Base-by-base conservation (phyloP, 352 stramenopile genomes). In the Aphanomyces stellatus region DNA sequence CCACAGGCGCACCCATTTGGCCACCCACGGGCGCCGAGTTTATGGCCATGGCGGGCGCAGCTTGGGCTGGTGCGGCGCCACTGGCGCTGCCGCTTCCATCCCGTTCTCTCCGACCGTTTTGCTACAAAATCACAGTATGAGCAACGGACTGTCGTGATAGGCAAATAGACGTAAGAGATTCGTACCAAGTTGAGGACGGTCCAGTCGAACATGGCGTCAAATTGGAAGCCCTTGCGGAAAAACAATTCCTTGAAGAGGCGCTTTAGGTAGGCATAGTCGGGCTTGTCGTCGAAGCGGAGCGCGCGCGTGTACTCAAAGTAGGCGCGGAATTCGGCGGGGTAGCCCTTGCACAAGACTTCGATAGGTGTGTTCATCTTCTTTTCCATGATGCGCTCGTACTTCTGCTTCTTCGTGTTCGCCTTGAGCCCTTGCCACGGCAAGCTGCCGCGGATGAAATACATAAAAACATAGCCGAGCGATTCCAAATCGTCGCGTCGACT, bases 131-230 rank as follows among this genome's bases (percentile, higher is more conserved):
- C 27, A 57, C 5, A 22, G 3, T 13, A 48, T 62, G 19, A 62
- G 22, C 22, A 10, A n/a, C 8, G n/a, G 37, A n/a, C n/a, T n/a
- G n/a, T n/a, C n/a, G n/a, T n/a, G n/a, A n/a, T n/a, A n/a, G n/a
- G n/a, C n/a, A n/a, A n/a, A n/a, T 56, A 11, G 13, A 27, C 31
- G 28, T 46, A 17, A 56, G 13, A 17, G 13, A 31, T 13, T 74
- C 76, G 37, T 74, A 82, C 76, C 75, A 91, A 71, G 68, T 91
- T 91, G 35, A 99, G 87, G 61, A 99, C 91, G 17, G 95, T 99
- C 96, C 96, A 99, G 85, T 99, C 96, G 75, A 98, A 99, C 90
- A 99, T 98, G 65, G 97, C 97, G 74, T 99, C 96, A 73, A 98
- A 98, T 79, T 98, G 91, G 83, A 98, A 99, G 31, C 96, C 96